Evolutionary conservation across 495 filamentous ascomycete genomes (phyloP).

Genomic region (Talaromyces nanjingensis): DNA sequence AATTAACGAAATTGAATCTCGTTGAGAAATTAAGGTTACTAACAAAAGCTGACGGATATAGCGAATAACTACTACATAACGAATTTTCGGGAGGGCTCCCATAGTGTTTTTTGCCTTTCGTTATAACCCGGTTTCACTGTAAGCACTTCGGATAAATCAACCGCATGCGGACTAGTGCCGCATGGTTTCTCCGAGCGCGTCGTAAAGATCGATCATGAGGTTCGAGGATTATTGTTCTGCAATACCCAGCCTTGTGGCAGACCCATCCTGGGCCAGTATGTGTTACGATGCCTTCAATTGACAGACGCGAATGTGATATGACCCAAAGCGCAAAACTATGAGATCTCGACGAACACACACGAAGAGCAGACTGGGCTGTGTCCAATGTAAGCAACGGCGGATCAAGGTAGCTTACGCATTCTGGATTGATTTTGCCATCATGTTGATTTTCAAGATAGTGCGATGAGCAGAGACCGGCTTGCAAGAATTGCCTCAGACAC

Average conservation of each 20-base stretch:
- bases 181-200: not conserved
- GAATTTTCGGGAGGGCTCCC: too few species aligned
- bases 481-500: constrained; percentile 8
- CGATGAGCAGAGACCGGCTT: constrained; percentile 5
- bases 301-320: not conserved
- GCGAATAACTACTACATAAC: too few species aligned
- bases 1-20: too few species aligned
- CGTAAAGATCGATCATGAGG: not conserved
- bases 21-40: too few species aligned
- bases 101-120: too few species aligned
- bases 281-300: not conserved
- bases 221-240: not conserved
- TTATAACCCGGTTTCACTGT: too few species aligned
- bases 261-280: not conserved
- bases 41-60: too few species aligned
- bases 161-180: not conserved
- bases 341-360: constrained; percentile 38
- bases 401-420: constrained; percentile 36
- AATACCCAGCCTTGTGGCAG: not conserved
- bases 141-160: not conserved
- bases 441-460: not conserved
- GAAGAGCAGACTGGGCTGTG: constrained; percentile 51
- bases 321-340: constrained; percentile 2
- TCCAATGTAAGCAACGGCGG: constrained; percentile 50
- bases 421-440: not conserved